phyloP scores from a whole-genome alignment of 2,329 filamentous ascomycete species.

The Didymella pomorum region DNA sequence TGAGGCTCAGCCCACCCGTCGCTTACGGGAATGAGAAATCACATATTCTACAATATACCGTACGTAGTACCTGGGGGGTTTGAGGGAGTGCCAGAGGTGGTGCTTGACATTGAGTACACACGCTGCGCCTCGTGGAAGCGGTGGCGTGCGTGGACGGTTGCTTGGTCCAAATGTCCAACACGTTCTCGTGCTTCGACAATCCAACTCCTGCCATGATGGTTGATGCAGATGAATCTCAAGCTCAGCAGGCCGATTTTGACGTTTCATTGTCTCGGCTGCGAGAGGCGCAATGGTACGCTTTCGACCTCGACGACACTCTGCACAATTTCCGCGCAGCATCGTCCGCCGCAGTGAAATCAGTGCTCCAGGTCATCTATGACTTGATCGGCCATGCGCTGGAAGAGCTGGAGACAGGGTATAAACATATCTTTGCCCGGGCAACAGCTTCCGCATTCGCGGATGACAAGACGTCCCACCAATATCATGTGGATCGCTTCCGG shows the following conservation, averaged over 20 bases:
- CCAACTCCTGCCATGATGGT: too few relatives aligned
- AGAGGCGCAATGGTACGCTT: constrained; percentile 52
- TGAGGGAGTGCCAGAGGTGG: constrained; percentile 50
- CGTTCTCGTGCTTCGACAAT: too few relatives aligned
- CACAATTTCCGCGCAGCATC: constrained; percentile 58
- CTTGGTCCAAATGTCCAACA: too few relatives aligned
- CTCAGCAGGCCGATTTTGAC: background rate
- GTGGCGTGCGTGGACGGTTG: too few relatives aligned
- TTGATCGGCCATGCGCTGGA: background rate
- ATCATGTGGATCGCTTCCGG: constrained; percentile 53
- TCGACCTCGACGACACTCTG: constrained; percentile 59
- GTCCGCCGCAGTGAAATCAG: constrained; percentile 42
- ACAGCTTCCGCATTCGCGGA: constrained; percentile 56
- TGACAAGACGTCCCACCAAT: constrained; percentile 55
- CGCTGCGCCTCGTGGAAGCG: constrained; percentile 34
- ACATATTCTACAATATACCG: constrained; percentile 58
- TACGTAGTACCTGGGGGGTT: constrained; percentile 55
- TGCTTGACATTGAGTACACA: constrained; percentile 46
- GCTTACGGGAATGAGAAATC: constrained; percentile 51
- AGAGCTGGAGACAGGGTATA: constrained; percentile 36
- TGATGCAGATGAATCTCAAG: too few relatives aligned
- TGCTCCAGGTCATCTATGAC: constrained; percentile 45
- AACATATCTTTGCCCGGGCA: constrained; percentile 43
- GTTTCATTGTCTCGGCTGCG: background rate
- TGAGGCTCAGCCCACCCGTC: constrained; percentile 52